phyloP scores from a whole-genome alignment of 148 eudicot genomes.

The Hydrangea macrophylla region DNA sequence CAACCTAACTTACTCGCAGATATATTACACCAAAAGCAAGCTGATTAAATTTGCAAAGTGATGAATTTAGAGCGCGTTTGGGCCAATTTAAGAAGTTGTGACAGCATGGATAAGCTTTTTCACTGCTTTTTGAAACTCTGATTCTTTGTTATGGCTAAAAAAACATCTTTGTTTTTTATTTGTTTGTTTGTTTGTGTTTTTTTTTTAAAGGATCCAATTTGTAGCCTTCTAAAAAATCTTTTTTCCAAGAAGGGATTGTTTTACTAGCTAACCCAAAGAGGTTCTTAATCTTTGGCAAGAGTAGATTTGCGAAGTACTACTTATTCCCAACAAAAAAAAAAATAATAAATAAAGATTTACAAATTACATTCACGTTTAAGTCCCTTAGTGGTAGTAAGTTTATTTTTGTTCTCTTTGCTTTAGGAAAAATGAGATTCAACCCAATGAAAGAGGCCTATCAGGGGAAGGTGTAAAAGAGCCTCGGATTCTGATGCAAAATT shows the following conservation, averaged over 20 bases:
- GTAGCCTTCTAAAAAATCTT: no score
- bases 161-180: no score
- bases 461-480: constrained; percentile 43
- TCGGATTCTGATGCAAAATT: constrained; percentile 35
- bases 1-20: background rate
- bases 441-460: constrained; percentile 31
- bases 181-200: no score
- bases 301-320: background rate
- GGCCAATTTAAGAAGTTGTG: no score
- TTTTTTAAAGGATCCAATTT: no score
- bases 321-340: background rate
- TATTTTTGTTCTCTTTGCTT: constrained; percentile 1
- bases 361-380: background rate
- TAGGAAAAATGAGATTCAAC: constrained; percentile 51
- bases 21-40: background rate
- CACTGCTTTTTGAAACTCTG: no score
- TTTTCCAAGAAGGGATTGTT: no score
- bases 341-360: no score
- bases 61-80: no score
- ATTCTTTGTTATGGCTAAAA: no score
- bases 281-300: background rate
- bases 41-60: background rate
- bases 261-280: no score
- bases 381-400: background rate
- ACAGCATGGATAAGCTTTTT: no score